Evolutionary conservation across 2,329 filamentous ascomycete genomes (phyloP).

Genomic region (Penicillium sp.): DNA sequence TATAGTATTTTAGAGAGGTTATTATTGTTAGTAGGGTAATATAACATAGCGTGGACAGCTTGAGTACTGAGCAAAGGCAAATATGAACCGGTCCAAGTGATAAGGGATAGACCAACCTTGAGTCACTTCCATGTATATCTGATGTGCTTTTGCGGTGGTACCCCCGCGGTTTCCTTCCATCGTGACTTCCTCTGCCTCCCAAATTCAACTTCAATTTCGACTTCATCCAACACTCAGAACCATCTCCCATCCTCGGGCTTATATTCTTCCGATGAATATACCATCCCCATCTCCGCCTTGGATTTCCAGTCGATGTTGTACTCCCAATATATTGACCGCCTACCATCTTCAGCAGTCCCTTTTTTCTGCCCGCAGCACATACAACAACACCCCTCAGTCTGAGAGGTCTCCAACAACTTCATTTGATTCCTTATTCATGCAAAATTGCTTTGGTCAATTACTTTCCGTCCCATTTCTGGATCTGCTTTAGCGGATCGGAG

Average conservation of each 20-base stretch:
- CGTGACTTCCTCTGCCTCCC: not conserved
- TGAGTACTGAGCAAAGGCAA: too few relatives aligned
- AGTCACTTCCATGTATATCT: not conserved
- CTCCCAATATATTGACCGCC: not conserved
- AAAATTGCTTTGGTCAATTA: slow-evolving; percentile 1
- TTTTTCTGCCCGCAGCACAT: slow-evolving; percentile 9
- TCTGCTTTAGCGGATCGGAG: slow-evolving; percentile 3
- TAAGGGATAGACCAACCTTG: not conserved
- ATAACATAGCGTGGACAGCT: too few relatives aligned
- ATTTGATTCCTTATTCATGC: not conserved
- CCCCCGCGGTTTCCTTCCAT: not conserved
- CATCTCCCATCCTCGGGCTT: not conserved
- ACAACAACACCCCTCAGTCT: slow-evolving; percentile 5
- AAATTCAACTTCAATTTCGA: not conserved
- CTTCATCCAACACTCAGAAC: not conserved
- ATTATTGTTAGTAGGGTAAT: not conserved
- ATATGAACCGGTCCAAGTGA: not conserved
- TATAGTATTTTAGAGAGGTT: not conserved
- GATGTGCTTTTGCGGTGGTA: not conserved
- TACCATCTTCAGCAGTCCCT: not conserved
- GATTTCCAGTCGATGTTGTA: not conserved
- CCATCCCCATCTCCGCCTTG: not conserved
- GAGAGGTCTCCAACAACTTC: not conserved
- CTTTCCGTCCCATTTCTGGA: not conserved
- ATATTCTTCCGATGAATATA: not conserved